Evolutionary conservation across 192 early-diverging fungal genomes (phyloP).

Genomic region (Spizellomyces punctatus): DNA sequence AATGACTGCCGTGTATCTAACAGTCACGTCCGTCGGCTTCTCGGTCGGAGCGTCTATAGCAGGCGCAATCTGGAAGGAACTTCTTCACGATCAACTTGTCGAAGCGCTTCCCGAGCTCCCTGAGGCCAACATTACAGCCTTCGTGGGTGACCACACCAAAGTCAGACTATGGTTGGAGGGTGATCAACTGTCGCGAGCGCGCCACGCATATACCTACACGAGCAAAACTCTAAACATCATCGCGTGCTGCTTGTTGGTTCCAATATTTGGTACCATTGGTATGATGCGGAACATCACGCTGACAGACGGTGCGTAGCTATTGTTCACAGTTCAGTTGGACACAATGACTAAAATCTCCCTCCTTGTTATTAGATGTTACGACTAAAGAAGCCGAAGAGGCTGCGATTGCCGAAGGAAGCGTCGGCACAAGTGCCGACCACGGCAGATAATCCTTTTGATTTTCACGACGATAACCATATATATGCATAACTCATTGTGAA

Average conservation of each 20-base stretch:
- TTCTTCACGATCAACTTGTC: not conserved
- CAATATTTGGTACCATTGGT: not conserved
- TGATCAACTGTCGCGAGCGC: not conserved
- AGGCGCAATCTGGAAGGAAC: not conserved
- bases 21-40: not conserved
- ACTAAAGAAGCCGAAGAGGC: too few species aligned
- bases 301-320: not conserved
- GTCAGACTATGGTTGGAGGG: not conserved
- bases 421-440: too few species aligned
- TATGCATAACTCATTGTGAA: too few species aligned
- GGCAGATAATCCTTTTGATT: too few species aligned
- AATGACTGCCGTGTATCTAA: conserved; percentile 5
- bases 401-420: too few species aligned
- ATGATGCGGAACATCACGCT: not conserved
- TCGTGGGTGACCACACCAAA: not conserved
- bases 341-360: too few species aligned
- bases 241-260: not conserved
- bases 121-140: not conserved
- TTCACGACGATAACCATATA: too few species aligned
- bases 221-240: not conserved
- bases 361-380: too few species aligned
- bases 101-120: not conserved
- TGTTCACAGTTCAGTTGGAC: too few species aligned
- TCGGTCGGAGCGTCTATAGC: not conserved
- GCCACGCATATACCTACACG: not conserved